phyloP scores from a whole-genome alignment of 176 grass and related monocot species.

The Poa annua region DNA sequence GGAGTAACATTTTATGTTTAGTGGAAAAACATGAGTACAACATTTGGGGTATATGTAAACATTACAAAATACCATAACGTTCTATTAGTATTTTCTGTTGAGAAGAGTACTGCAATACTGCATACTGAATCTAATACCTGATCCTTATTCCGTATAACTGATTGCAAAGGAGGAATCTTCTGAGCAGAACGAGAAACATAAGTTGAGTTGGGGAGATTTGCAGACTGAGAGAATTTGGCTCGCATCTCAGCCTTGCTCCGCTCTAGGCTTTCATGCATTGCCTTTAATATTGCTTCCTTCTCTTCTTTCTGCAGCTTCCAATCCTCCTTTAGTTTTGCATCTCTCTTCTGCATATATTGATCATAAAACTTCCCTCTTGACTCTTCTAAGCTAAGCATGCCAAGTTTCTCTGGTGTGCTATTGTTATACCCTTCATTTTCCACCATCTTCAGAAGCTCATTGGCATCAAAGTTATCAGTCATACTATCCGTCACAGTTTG shows the following conservation, averaged over 20 bases:
- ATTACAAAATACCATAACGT: not conserved
- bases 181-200: conserved; percentile 39
- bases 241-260: conserved; percentile 82
- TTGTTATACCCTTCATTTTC: conserved; percentile 49
- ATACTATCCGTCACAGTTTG: conserved; percentile 52
- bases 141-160: conserved; percentile 58
- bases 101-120: conserved; percentile 19
- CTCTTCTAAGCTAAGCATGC: conserved; percentile 73
- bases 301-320: conserved; percentile 71
- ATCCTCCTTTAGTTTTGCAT: conserved; percentile 89
- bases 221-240: conserved; percentile 68
- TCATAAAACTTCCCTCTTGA: conserved; percentile 94
- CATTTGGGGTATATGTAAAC: conserved; percentile 8
- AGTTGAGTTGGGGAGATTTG: conserved; percentile 42
- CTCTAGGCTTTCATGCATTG: conserved; percentile 88
- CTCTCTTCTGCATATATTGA: conserved; percentile 87
- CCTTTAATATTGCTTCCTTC: conserved; percentile 86
- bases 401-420: conserved; percentile 55
- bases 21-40: conserved; percentile 17
- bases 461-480: conserved; percentile 55
- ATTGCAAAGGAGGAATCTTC: conserved; percentile 60
- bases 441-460: conserved; percentile 81
- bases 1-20: not conserved
- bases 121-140: conserved; percentile 50
- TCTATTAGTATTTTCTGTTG: conserved; percentile 4